A percentile compares a stretch with the other conserved stretches of the same genome.
Evolutionary conservation across 139 green algal species (phyloP).

Genomic region (Chlamydomonas schloesseri): DNA sequence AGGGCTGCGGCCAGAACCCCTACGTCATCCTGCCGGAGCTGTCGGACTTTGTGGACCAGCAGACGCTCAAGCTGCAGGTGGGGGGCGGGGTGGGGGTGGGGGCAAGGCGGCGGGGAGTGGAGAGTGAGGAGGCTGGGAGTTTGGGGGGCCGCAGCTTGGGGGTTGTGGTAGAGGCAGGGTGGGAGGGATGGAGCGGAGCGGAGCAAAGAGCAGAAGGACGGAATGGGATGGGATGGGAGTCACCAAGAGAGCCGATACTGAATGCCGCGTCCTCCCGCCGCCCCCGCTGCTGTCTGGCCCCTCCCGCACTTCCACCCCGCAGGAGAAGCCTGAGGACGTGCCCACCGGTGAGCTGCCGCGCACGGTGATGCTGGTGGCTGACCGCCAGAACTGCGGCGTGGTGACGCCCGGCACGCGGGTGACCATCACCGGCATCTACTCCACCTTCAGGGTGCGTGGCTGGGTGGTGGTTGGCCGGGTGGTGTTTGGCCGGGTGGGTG

Average conservation of each 20-base stretch:
- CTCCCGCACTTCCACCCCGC: slow-evolving; percentile 23
- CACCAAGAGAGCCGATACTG: no score
- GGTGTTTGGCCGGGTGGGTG: background rate
- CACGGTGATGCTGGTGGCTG: slow-evolving; percentile 86
- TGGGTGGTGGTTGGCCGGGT: background rate
- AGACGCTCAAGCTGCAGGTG: slow-evolving; percentile 96
- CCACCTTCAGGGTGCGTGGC: slow-evolving; percentile 81
- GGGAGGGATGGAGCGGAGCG: no score
- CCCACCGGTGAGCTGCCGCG: slow-evolving; percentile 74
- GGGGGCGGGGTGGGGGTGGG: background rate
- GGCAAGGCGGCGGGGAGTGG: background rate
- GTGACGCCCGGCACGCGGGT: slow-evolving; percentile 93
- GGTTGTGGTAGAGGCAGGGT: background rate
- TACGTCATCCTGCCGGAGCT: slow-evolving; percentile 87
- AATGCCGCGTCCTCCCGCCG: background rate
- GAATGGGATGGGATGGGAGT: no score
- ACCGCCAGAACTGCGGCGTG: slow-evolving; percentile 84
- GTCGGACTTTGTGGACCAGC: slow-evolving; percentile 93
- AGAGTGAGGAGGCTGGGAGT: background rate
- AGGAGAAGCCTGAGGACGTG: slow-evolving; percentile 97
- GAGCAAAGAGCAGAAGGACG: background rate
- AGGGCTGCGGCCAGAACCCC: slow-evolving; percentile 85
- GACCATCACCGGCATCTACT: slow-evolving; percentile 94
- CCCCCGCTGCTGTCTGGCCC: no score
- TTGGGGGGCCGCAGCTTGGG: background rate